These are phyloP conservation scores for Yamadazyma blattariae DNA, from an alignment of 1,139 yeast species.

Conservation along the genomic window DNA sequence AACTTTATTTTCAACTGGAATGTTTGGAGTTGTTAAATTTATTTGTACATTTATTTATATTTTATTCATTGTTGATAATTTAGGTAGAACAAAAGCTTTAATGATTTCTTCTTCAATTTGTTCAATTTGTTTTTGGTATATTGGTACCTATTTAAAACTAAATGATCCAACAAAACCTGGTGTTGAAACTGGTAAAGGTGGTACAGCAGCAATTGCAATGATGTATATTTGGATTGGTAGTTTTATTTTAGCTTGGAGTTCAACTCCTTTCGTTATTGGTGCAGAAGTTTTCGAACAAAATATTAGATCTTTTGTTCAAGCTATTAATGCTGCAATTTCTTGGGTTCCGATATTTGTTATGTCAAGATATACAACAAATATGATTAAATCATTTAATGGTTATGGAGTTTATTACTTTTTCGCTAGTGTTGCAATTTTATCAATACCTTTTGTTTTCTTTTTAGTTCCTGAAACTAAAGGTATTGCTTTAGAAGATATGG, in stretches of 20 bases:
- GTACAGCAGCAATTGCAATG: slow-evolving; percentile 41
- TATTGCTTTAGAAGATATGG: slow-evolving; percentile 45
- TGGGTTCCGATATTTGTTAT: slow-evolving; percentile 45
- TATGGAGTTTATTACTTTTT: slow-evolving; percentile 44
- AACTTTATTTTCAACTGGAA: slow-evolving; percentile 40
- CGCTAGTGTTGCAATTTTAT: slow-evolving; percentile 29
- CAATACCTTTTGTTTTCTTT: slow-evolving; percentile 37
- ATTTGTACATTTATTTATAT: slow-evolving; percentile 36
- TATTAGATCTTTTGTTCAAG: slow-evolving; percentile 41
- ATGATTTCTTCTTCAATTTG: slow-evolving; percentile 37
- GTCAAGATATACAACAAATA: slow-evolving; percentile 35
- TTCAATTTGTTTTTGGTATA: slow-evolving; percentile 42
- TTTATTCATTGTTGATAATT: slow-evolving; percentile 35
- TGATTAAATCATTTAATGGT: slow-evolving; percentile 35
- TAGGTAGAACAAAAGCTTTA: slow-evolving; percentile 39
- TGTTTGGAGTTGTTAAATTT: slow-evolving; percentile 43
- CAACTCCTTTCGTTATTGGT: slow-evolving; percentile 45
- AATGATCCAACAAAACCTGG: slow-evolving; percentile 39
- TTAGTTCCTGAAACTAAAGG: slow-evolving; percentile 41
- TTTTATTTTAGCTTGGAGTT: slow-evolving; percentile 43
- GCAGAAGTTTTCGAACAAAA: slow-evolving; percentile 42
- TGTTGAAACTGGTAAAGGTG: slow-evolving; percentile 39
- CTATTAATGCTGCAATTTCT: slow-evolving; percentile 41
- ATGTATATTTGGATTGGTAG: slow-evolving; percentile 46
- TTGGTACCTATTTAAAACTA: slow-evolving; percentile 38